Percentiles rank a stretch among this genome's conserved stretches.
Conservation (phyloP, 2,329 filamentous ascomycete species). For the Phyllosticta capitalensis region DNA sequence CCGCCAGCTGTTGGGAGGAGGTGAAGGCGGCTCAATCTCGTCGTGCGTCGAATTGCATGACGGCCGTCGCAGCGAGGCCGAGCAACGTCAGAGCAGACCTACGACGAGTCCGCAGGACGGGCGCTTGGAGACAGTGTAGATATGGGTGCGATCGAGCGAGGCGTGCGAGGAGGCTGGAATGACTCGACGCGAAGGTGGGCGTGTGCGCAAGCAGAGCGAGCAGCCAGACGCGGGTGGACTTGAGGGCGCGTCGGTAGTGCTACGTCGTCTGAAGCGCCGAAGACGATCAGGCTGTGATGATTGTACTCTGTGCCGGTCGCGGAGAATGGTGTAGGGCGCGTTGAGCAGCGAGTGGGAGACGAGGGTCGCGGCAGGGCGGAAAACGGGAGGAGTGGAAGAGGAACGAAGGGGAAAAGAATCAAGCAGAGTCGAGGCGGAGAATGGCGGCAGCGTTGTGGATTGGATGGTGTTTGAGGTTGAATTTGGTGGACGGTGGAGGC, state of each 20-base stretch:
- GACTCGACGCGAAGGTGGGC: constrained; percentile 5
- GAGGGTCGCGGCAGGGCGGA: not conserved
- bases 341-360: constrained; percentile 1
- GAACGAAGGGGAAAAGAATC: not conserved
- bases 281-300: not conserved
- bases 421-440: not conserved
- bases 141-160: constrained; percentile 6
- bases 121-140: not conserved
- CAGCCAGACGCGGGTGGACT: not conserved
- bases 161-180: constrained; percentile 2
- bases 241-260: not conserved
- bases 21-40: constrained; percentile 26
- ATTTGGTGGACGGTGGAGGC: not conserved
- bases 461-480: not conserved
- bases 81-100: constrained; percentile 5
- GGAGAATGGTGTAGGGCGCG: not conserved
- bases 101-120: constrained; percentile 2
- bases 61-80: constrained; percentile 24
- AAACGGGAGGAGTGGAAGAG: not conserved
- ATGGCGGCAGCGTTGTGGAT: not conserved
- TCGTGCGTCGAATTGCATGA: constrained; percentile 32
- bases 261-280: not conserved
- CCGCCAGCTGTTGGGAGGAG: constrained; percentile 9
- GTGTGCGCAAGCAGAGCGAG: not conserved
- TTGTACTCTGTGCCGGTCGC: not conserved